Conservation (phyloP, 768 basidiomycete species). For the Lactifluus echinatus region DNA sequence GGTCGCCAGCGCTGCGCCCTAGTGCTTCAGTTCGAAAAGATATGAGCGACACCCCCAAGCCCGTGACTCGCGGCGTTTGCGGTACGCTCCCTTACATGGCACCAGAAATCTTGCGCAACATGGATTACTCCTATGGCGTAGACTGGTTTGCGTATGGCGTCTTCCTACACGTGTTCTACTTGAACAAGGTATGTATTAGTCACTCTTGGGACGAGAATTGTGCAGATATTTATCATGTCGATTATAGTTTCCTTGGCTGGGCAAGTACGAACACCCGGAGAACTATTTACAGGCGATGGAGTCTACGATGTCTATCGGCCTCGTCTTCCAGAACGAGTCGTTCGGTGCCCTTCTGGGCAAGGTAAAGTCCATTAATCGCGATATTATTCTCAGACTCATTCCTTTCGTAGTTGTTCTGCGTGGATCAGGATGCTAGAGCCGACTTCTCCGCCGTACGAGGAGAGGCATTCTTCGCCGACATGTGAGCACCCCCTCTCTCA, state of each 20-base stretch:
- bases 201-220: background rate
- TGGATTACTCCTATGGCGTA: slow-evolving; percentile 14
- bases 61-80: background rate
- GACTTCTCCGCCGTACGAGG: slow-evolving; percentile 3
- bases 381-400: background rate
- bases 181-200: slow-evolving; percentile 3
- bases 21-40: background rate
- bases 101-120: slow-evolving; percentile 12
- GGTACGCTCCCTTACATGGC: slow-evolving; percentile 19
- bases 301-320: slow-evolving; percentile 2
- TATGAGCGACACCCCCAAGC: background rate
- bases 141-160: slow-evolving; percentile 20
- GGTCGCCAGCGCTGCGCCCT: background rate
- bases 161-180: slow-evolving; percentile 11
- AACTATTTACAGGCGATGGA: slow-evolving; percentile 12
- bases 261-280: slow-evolving; percentile 4
- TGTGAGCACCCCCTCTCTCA: background rate
- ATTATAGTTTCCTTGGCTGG: slow-evolving; percentile 16
- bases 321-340: background rate
- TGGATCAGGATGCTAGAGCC: slow-evolving; percentile 5
- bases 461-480: slow-evolving; percentile 8
- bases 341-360: slow-evolving; percentile 7
- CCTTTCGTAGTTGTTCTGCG: background rate
- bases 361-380: background rate
- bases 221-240: background rate